phyloP scores from a whole-genome alignment of 345 rosid genomes.

The Lepidium didymum region DNA sequence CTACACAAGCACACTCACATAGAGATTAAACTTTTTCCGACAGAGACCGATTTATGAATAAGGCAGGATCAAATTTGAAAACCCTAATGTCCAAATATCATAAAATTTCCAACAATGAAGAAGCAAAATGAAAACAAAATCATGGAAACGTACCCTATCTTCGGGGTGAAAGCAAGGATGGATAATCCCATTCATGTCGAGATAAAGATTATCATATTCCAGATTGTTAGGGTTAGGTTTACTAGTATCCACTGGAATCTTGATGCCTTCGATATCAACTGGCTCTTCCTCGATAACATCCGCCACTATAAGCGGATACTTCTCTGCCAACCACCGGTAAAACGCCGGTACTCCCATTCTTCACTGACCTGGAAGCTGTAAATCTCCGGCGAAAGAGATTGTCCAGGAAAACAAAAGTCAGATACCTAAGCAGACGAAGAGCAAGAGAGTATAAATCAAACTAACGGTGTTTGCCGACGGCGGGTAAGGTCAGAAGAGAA shows the following conservation, averaged over 20 bases:
- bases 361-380: background rate
- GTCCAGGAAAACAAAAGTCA: background rate
- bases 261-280: slow-evolving; percentile 64
- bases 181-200: slow-evolving; percentile 98
- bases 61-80: background rate
- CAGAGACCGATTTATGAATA: background rate
- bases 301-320: slow-evolving; percentile 69
- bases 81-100: background rate
- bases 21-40: no score
- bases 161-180: slow-evolving; percentile 99
- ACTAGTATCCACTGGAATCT: slow-evolving; percentile 92
- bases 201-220: slow-evolving; percentile 88
- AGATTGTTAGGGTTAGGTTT: slow-evolving; percentile 75
- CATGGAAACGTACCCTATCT: slow-evolving; percentile 52
- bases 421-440: background rate
- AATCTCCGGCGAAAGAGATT: background rate
- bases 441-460: background rate
- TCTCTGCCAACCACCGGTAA: slow-evolving; percentile 97
- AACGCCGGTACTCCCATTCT: slow-evolving; percentile 95
- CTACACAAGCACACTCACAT: background rate
- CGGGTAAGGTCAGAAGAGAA: slow-evolving; percentile 25
- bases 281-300: slow-evolving; percentile 91
- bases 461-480: slow-evolving; percentile 24
- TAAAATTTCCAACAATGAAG: background rate
- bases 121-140: no score